phyloP scores from a whole-genome alignment of 345 rosid species.

The thale cress (Arabidopsis thaliana) region DNA sequence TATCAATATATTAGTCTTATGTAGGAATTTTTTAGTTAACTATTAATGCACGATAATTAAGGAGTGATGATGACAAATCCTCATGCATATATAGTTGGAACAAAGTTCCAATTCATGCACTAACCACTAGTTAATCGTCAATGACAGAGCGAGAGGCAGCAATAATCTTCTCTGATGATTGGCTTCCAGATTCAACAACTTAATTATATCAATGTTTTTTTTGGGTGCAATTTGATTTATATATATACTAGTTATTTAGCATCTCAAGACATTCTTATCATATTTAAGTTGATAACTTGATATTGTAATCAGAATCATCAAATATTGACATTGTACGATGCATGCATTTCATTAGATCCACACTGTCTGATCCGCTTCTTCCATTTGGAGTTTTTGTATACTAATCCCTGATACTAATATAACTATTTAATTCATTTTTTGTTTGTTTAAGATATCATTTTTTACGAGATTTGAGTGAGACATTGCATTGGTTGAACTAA shows the following conservation, averaged over 20 bases:
- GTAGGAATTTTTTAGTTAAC: constrained; percentile 13
- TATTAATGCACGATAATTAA: constrained; percentile 31
- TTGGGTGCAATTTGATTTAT: constrained; percentile 2
- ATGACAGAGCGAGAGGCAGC: constrained; percentile 34
- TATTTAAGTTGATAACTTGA: neutral
- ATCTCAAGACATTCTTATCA: constrained; percentile 36
- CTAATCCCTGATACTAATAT: neutral
- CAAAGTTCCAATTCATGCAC: constrained; percentile 33
- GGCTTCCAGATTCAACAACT: constrained; percentile 15
- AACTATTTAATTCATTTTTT: neutral
- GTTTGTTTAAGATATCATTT: neutral
- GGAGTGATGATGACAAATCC: constrained; percentile 28
- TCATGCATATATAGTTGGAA: constrained; percentile 19
- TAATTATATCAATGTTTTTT: constrained; percentile 5
- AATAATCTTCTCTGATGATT: constrained; percentile 35
- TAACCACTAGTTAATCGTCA: constrained; percentile 33
- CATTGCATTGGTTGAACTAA: neutral
- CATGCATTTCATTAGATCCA: too few species aligned
- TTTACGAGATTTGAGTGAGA: neutral
- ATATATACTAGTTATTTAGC: neutral
- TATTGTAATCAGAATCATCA: too few species aligned
- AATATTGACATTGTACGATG: too few species aligned
- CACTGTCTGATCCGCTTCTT: too few species aligned
- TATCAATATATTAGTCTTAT: neutral
- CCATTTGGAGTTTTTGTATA: too few species aligned